Conservation (phyloP, 2,329 filamentous ascomycete genomes). For the Parastagonospora nodorum region DNA sequence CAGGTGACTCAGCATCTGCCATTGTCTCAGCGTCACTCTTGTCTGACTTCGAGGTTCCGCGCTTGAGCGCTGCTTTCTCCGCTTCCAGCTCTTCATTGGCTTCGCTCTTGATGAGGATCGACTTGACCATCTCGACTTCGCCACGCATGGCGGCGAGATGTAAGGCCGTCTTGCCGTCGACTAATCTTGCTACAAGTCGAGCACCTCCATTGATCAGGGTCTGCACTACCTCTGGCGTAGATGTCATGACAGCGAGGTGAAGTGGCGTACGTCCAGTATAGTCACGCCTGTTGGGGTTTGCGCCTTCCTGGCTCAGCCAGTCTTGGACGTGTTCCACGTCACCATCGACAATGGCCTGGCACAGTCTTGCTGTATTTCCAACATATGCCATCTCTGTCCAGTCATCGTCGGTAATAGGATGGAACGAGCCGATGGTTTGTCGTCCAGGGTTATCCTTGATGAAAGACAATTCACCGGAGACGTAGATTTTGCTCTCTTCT, state of each 20-base stretch:
- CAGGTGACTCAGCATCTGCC: not conserved
- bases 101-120: slow-evolving; percentile 74
- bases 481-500: slow-evolving; percentile 75
- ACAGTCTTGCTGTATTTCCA: slow-evolving; percentile 76
- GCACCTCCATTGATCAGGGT: slow-evolving; percentile 73
- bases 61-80: slow-evolving; percentile 59
- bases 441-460: slow-evolving; percentile 81
- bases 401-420: slow-evolving; percentile 79
- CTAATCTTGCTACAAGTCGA: slow-evolving; percentile 73
- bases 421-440: slow-evolving; percentile 74
- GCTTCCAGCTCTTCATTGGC: slow-evolving; percentile 73
- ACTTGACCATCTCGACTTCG: slow-evolving; percentile 69
- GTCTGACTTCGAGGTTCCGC: slow-evolving; percentile 32
- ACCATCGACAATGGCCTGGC: slow-evolving; percentile 78
- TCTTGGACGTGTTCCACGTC: slow-evolving; percentile 72
- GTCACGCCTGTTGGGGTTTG: slow-evolving; percentile 71
- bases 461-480: slow-evolving; percentile 75
- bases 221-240: slow-evolving; percentile 71
- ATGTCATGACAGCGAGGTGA: slow-evolving; percentile 73
- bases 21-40: slow-evolving; percentile 17
- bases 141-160: slow-evolving; percentile 79
- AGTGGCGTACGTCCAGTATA: slow-evolving; percentile 71
- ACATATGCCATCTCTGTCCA: slow-evolving; percentile 94
- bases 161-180: slow-evolving; percentile 81
- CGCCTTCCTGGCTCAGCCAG: slow-evolving; percentile 70